phyloP scores from a whole-genome alignment of 2,329 filamentous ascomycete species.

The Colletotrichum sp. region DNA sequence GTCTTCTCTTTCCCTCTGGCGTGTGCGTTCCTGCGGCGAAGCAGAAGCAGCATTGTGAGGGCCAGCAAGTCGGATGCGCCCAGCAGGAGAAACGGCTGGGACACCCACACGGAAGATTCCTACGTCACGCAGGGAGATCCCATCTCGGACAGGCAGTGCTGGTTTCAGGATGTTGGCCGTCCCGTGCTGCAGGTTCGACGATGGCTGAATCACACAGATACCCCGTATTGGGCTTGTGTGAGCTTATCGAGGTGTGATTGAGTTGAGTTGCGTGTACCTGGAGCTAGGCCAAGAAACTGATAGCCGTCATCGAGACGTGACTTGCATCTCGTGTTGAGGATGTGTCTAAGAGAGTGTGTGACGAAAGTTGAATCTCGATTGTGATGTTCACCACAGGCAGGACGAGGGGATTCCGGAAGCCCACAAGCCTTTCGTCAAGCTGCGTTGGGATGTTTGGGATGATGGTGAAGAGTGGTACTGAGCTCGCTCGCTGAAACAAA shows the following conservation, averaged over 20 bases:
- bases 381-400: not conserved
- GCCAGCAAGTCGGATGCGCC: not conserved
- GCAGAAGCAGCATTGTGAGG: not conserved
- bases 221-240: not conserved
- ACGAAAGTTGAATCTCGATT: not conserved
- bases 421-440: not conserved
- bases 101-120: slow-evolving; percentile 7
- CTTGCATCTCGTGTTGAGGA: not conserved
- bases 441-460: not conserved
- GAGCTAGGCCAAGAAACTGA: not conserved
- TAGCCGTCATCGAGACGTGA: not conserved
- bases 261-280: not conserved
- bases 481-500: slow-evolving; percentile 2
- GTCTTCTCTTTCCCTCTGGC: not conserved
- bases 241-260: slow-evolving; percentile 6
- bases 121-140: slow-evolving; percentile 18
- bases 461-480: not conserved
- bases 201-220: not conserved
- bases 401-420: not conserved
- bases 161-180: slow-evolving; percentile 17
- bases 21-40: not conserved
- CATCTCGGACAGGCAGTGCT: slow-evolving; percentile 6
- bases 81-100: not conserved
- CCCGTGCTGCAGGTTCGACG: not conserved
- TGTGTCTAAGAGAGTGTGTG: not conserved